phyloP scores from a whole-genome alignment of 1,139 yeast genomes.

The Kodamaea plutei region DNA sequence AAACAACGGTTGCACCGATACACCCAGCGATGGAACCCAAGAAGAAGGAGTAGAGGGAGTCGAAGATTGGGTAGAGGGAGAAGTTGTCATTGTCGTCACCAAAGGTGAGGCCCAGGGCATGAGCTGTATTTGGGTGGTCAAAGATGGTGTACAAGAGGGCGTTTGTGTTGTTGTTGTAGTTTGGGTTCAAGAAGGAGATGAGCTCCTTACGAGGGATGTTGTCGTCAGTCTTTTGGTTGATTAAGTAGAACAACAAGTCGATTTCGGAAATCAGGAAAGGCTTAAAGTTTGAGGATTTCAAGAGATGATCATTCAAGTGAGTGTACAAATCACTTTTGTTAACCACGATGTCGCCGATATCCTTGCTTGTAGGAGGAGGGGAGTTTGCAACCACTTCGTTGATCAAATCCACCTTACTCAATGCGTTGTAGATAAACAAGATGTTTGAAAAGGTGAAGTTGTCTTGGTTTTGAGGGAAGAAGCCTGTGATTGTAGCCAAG shows the following conservation, averaged over 20 bases:
- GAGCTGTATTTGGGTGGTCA: constrained; percentile 31
- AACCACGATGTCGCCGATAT: constrained; percentile 43
- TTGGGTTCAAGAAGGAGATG: constrained; percentile 47
- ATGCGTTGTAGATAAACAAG: constrained; percentile 40
- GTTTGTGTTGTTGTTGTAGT: constrained; percentile 32
- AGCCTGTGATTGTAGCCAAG: constrained; percentile 35
- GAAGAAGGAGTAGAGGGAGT: constrained; percentile 81
- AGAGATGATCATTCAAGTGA: constrained; percentile 48
- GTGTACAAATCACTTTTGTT: constrained; percentile 40
- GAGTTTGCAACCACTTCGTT: constrained; percentile 61
- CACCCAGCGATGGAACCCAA: constrained; percentile 96
- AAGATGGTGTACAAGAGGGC: constrained; percentile 36
- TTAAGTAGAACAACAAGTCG: constrained; percentile 45
- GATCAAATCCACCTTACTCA: constrained; percentile 45
- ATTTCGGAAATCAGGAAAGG: constrained; percentile 43
- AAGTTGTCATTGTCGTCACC: constrained; percentile 35
- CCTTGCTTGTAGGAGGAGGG: constrained; percentile 44
- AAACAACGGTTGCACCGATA: constrained; percentile 96
- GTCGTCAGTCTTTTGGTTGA: constrained; percentile 41
- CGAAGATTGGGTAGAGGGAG: constrained; percentile 60
- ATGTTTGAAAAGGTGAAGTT: constrained; percentile 41
- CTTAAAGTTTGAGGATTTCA: constrained; percentile 50
- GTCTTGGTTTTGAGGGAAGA: constrained; percentile 28
- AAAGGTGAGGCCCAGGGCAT: constrained; percentile 28
- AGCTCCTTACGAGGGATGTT: constrained; percentile 50